These are phyloP conservation scores for Sinapis alba DNA, from an alignment of 441 rosid genomes.

Conservation along the genomic window DNA sequence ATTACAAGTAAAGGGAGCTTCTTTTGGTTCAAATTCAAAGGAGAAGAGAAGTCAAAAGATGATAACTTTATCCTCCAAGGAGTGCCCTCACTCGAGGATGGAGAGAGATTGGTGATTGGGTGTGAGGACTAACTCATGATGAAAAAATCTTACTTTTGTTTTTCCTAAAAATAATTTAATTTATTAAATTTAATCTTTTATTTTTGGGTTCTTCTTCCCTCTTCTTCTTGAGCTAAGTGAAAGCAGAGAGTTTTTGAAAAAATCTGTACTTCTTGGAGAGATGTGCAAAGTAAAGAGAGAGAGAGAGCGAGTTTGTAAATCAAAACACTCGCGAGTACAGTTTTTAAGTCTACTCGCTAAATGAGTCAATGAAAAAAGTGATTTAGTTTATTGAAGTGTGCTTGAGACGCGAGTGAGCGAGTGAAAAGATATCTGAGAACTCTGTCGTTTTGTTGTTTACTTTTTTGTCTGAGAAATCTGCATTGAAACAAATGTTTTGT, in stretches of 20 bases:
- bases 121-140: slow-evolving; percentile 29
- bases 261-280: slow-evolving; percentile 7
- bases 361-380: not conserved
- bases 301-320: not conserved
- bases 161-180: slow-evolving; percentile 22
- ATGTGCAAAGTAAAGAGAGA: slow-evolving; percentile 32
- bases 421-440: not conserved
- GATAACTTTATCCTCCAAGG: slow-evolving; percentile 1
- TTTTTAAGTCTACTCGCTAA: not conserved
- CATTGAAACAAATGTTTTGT: not conserved
- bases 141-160: slow-evolving; percentile 33
- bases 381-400: not conserved
- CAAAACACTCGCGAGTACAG: slow-evolving; percentile 3
- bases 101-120: slow-evolving; percentile 28
- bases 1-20: not conserved
- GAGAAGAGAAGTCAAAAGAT: not conserved
- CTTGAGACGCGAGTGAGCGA: slow-evolving; percentile 15
- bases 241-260: slow-evolving; percentile 33
- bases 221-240: slow-evolving; percentile 37
- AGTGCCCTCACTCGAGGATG: slow-evolving; percentile 2
- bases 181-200: not conserved
- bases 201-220: slow-evolving; percentile 17
- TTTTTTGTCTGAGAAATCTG: slow-evolving; percentile 7
- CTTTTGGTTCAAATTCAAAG: not conserved
- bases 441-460: slow-evolving; percentile 21